Evolutionary conservation across 1,284 basidiomycete genomes (phyloP), one percentile per base, ranked within the genome.

Genomic region (Cutaneotrichosporon sp.): DNA sequence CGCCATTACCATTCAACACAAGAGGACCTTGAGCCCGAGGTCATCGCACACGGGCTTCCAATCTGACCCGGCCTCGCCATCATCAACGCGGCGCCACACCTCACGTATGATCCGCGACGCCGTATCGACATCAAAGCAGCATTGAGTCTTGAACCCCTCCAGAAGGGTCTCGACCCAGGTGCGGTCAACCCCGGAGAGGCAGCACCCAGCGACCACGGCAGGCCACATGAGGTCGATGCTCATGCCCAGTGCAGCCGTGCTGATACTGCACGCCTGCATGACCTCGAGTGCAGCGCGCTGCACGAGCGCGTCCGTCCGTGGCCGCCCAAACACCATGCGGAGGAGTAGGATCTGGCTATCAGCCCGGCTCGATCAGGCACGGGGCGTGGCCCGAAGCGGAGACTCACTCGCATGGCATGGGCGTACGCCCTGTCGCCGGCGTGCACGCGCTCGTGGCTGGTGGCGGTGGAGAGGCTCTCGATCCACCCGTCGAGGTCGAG

Each of bases 81-180:
- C 59, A 51, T 79, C 76, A 11, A 71, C 63, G 34, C 73, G 60
- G 45, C 72, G 63, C 76, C 82, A 78, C 54, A 81, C 80, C 74
- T 83, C 80, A 33, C 75, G 71, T 45, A 83, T 81, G 66, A 84
- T 82, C 61, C 80, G 68, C 49, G 80, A 77, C 38, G 81, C 79
- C n/a, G 83, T 83, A 64, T 84, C 81, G 62, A 84, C 81, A 68
- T 85, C 83, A 72, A 82, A 83, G 72, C 80, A 82, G 67, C 80
- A 80, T 65, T 80, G 79, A 59, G 75, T 56, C 81, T 82, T 81
- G 77, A 82, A 83, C 2, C 76, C 76, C 67, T 82, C 79, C 24
- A 83, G 80, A 55, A 81, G 72, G 33, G 80, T 80, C 46, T 79
- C 66, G 3, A 82, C 78, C 79, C 79, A 79, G 65, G 77, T 64